Base-by-base conservation (phyloP, 495 filamentous ascomycete species). In the Copromyces sp. region DNA sequence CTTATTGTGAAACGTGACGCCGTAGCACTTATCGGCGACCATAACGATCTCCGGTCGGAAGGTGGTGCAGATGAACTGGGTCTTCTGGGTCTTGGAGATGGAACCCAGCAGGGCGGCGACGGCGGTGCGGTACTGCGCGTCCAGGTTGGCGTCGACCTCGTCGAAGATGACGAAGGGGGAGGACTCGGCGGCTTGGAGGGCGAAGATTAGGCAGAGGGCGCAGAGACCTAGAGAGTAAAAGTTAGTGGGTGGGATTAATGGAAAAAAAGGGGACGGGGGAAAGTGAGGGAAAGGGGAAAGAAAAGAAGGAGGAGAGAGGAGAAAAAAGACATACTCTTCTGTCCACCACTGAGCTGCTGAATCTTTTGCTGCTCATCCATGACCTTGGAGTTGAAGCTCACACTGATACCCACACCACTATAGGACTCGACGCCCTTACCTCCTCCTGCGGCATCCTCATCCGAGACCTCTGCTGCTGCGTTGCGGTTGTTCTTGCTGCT, bases 91-190 rank as follows among this genome's bases (percentile, higher is more conserved):
- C 68, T 81, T 78, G 11, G 93, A 92, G 75, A 95, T 93, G 47
- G 90, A 89, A 76, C 92, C 84, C 20, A 99, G 86, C 86, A 98
- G 93, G 74, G 91, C 86, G 5, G 95, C 95, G 32, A 97, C 94
- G 1, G 95, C 94, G 4, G 94, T 97, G 44, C 95, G 89, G 84
- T 99, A 99, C 82, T 98, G 95, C 9, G 94, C 94, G 81, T 99
- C 95, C 29, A 99, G 88, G 80, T 98, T 98, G 79, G 95, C 95
- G 80, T 99, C 95, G 78, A 99, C 97, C 83, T 99, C 95, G 80
- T 99, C 95, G 74, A 99, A 99, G 74, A 99, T 93, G 82, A 98
- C 97, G 84, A 99, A 98, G 14, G 95, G 95, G 20, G 94, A 95
- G 7, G 96, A 95, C 77, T 98, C 95, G 77, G 95, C 97, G 75